phyloP scores from a whole-genome alignment of 768 basidiomycete genomes.

The Gyrodon lividus region DNA sequence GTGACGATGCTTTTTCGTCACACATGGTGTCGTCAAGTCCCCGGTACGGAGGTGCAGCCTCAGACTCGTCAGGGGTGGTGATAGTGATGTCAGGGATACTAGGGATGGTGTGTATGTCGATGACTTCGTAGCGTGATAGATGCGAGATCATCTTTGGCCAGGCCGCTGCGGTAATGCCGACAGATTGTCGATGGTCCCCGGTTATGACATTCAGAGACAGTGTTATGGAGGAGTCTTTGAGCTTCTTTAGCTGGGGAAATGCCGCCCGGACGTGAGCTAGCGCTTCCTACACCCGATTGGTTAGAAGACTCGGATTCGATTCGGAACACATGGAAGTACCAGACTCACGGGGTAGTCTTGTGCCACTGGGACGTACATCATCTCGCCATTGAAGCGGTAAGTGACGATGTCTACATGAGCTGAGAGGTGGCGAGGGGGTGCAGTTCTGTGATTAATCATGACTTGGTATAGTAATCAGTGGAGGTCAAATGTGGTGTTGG shows the following conservation, averaged over 20 bases:
- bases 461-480: too few relatives aligned
- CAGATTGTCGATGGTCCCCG: constrained; percentile 33
- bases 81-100: constrained; percentile 31
- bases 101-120: constrained; percentile 36
- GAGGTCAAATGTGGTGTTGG: too few relatives aligned
- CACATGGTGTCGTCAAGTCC: neutral
- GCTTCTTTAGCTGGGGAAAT: constrained; percentile 40
- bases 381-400: constrained; percentile 41
- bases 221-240: constrained; percentile 41
- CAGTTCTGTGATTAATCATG: constrained; percentile 5
- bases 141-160: constrained; percentile 45
- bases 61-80: constrained; percentile 19
- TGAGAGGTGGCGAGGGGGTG: neutral
- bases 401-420: constrained; percentile 42
- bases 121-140: constrained; percentile 46
- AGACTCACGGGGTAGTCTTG: constrained; percentile 41
- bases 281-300: constrained; percentile 39
- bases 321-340: too few relatives aligned
- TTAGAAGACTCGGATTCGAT: neutral
- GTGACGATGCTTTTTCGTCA: constrained; percentile 20
- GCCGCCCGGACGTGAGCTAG: constrained; percentile 49
- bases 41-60: constrained; percentile 41
- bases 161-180: constrained; percentile 51
- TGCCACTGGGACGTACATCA: constrained; percentile 53
- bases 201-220: constrained; percentile 41